phyloP scores from a whole-genome alignment of 2,329 filamentous ascomycete species.

The Dothideomycetidae sp. region DNA sequence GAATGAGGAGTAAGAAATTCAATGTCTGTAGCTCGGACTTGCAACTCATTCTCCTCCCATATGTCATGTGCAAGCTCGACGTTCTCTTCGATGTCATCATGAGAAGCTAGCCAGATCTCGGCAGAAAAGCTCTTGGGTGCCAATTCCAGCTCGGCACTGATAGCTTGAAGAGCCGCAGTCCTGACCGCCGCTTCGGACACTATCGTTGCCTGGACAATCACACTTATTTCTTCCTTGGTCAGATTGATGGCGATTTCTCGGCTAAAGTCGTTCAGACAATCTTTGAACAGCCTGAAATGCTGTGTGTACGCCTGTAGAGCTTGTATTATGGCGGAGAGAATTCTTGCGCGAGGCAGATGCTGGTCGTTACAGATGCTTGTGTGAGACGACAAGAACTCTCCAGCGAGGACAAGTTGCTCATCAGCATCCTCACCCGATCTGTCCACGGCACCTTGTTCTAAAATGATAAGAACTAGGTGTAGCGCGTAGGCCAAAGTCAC shows the following conservation, averaged over 20 bases:
- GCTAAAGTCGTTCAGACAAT: constrained; percentile 76
- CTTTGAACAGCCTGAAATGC: constrained; percentile 90
- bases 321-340: constrained; percentile 56
- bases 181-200: constrained; percentile 68
- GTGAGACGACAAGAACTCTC: constrained; percentile 83
- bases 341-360: constrained; percentile 59
- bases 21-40: constrained; percentile 51
- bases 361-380: constrained; percentile 63
- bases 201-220: constrained; percentile 65
- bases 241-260: constrained; percentile 77
- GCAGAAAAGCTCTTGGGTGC: constrained; percentile 74
- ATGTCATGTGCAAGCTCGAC: constrained; percentile 69
- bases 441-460: constrained; percentile 67
- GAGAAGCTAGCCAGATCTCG: constrained; percentile 84
- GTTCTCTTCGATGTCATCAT: constrained; percentile 84
- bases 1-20: constrained; percentile 57
- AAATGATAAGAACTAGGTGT: constrained; percentile 63
- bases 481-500: constrained; percentile 79
- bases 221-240: constrained; percentile 52
- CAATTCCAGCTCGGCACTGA: constrained; percentile 83
- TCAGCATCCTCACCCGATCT: constrained; percentile 62
- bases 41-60: constrained; percentile 85
- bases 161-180: constrained; percentile 72
- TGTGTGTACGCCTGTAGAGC: constrained; percentile 83
- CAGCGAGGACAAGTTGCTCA: constrained; percentile 73